Evolutionary conservation across 163 green algal genomes (phyloP).

Genomic region (Trebouxiophyceae sp.): DNA sequence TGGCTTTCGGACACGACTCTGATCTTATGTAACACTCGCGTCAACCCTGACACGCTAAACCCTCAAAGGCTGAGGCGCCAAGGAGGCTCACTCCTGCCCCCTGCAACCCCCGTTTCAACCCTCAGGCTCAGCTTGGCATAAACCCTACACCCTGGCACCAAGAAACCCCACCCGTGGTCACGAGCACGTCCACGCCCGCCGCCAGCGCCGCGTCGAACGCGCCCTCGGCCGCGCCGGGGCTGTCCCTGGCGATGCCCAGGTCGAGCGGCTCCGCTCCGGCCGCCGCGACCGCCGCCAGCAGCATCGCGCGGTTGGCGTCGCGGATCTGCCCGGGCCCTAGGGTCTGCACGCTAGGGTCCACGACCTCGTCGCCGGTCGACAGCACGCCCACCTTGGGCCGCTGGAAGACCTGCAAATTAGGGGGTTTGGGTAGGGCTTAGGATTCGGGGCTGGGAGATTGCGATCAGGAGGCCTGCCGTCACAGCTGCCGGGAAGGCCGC

Average conservation of each 20-base stretch:
- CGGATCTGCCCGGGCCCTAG: slow-evolving; percentile 72
- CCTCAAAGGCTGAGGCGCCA: too few relatives aligned
- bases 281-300: slow-evolving; percentile 60
- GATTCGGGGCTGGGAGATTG: too few relatives aligned
- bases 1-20: too few relatives aligned
- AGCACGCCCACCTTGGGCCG: slow-evolving; percentile 62
- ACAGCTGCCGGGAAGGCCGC: too few relatives aligned
- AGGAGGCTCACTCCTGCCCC: too few relatives aligned
- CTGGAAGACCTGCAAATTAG: slow-evolving; percentile 19
- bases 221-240: slow-evolving; percentile 11
- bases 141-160: too few relatives aligned
- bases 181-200: slow-evolving; percentile 37
- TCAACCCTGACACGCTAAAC: too few relatives aligned
- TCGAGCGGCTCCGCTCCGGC: slow-evolving; percentile 47
- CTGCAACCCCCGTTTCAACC: too few relatives aligned
- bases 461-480: too few relatives aligned
- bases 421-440: too few relatives aligned
- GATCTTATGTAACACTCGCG: too few relatives aligned
- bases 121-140: too few relatives aligned
- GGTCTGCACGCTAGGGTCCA: slow-evolving; percentile 50
- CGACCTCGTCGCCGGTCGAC: slow-evolving; percentile 90
- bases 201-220: slow-evolving; percentile 26
- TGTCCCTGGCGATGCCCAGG: slow-evolving; percentile 65
- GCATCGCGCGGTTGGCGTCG: slow-evolving; percentile 90
- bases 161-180: slow-evolving; percentile 45